Evolutionary conservation across 495 filamentous ascomycete genomes (phyloP).

Genomic region (Jackrogersella minutella): DNA sequence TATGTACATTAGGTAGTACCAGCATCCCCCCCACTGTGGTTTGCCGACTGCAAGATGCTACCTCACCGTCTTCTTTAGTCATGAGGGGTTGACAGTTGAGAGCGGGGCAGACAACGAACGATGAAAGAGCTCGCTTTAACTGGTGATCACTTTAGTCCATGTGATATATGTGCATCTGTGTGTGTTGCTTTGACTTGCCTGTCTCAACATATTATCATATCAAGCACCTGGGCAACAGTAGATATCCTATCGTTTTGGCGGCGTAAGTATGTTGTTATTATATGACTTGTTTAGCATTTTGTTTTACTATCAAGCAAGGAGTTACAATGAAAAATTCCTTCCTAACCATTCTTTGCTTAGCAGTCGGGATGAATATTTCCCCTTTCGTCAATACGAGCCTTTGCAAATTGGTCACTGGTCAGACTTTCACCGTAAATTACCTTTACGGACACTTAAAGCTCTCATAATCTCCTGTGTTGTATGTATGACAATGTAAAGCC

Average conservation of each 20-base stretch:
- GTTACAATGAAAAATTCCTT: too few species aligned
- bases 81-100: slow-evolving; percentile 35
- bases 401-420: neutral
- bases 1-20: too few species aligned
- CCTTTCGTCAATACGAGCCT: too few species aligned
- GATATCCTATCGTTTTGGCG: neutral
- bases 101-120: slow-evolving; percentile 35
- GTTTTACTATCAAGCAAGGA: too few species aligned
- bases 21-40: slow-evolving; percentile 16
- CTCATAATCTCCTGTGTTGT: neutral
- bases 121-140: slow-evolving; percentile 9
- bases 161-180: neutral
- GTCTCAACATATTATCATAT: neutral
- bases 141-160: slow-evolving; percentile 16
- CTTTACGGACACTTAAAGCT: slow-evolving; percentile 2
- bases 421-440: slow-evolving; percentile 13
- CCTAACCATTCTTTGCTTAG: too few species aligned
- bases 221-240: neutral
- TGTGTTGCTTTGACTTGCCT: neutral
- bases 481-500: slow-evolving; percentile 8
- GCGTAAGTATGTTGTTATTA: too few species aligned
- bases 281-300: too few species aligned
- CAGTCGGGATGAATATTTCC: too few species aligned
- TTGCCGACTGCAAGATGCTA: slow-evolving; percentile 30
- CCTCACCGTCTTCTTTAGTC: slow-evolving; percentile 18